Evolutionary conservation across 805 yeast species (phyloP), one percentile per base, ranked within the genome.

Genomic region (Cyberlindnera xylosilytica): DNA sequence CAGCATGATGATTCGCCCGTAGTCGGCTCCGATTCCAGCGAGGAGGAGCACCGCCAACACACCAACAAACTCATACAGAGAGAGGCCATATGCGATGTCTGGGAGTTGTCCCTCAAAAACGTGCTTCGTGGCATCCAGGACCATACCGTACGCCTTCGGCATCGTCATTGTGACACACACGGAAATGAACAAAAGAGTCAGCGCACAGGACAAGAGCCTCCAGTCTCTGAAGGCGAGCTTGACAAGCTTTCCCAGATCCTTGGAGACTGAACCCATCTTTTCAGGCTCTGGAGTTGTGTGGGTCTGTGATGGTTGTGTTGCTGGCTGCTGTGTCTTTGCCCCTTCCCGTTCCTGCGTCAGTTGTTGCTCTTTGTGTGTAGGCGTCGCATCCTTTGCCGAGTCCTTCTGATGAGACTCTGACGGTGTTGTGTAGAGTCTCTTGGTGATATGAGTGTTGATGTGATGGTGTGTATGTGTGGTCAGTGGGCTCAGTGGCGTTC

Each of bases 11-110:
- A 81, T 73, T 55, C 96, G 76, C n/a, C 87, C 87, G 59, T 77
- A 84, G 53, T 87, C 85, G 5, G 95, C 83, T 16, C 70, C 43
- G 4, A 89, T 78, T 2, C 96, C 95, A 4, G 78, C 50, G 1
- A 77, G 58, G 5, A 60, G 22, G 17, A 57, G 31, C 2, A 39
- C 46, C 6, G 78, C 78, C 22, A 87, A 62, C 0, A 75, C 76
- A 0, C 70, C 59, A 50, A 85, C 77, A 58, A 91, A 90, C 38
- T 76, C 72, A 29, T 66, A 56, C n/a, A 77, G 68, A 0, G 83
- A 70, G 8, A 84, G 60, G 0, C 88, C 88, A 37, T 72, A 70
- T 4, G 52, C 55, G n/a, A 64, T 61, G 17, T 60, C 56, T 13
- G 66, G 66, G 28, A 63, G 44, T 27, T 64, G 52, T 1, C 61